Percentiles rank a stretch among this genome's conserved stretches.
These are phyloP conservation scores for Cryptococcus sp. DNA, from an alignment of 1,284 basidiomycete species.

Conservation along the genomic window DNA sequence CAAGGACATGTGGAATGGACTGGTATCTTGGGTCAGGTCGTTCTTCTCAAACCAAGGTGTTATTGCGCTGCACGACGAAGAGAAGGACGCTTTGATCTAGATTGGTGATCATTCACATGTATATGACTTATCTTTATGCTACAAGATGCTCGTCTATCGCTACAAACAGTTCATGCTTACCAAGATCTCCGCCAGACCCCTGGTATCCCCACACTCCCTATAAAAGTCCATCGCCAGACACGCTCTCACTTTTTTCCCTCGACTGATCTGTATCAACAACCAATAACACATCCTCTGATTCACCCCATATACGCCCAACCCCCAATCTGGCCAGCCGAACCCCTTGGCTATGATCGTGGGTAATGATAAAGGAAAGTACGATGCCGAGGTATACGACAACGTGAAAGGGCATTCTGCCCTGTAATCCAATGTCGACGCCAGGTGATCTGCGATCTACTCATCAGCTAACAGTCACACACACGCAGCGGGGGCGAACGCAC, in stretches of 20 bases:
- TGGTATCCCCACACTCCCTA: constrained; percentile 18
- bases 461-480: constrained; percentile 1
- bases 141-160: constrained; percentile 1
- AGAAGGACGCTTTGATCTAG: constrained; percentile 6
- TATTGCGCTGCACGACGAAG: constrained; percentile 12
- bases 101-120: background rate
- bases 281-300: constrained; percentile 66
- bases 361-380: constrained; percentile 69
- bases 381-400: constrained; percentile 72
- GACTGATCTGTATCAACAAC: constrained; percentile 52
- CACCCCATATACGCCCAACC: constrained; percentile 72
- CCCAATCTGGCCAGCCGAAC: constrained; percentile 66
- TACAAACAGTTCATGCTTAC: constrained; percentile 27
- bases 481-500: constrained; percentile 23
- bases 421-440: constrained; percentile 53
- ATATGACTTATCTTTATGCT: background rate
- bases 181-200: constrained; percentile 24
- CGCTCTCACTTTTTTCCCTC: constrained; percentile 23
- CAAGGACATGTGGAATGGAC: constrained; percentile 4
- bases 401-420: constrained; percentile 48
- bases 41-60: constrained; percentile 1
- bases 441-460: constrained; percentile 13
- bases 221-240: constrained; percentile 40
- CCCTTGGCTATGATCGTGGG: constrained; percentile 70
- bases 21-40: constrained; percentile 5